Conservation (phyloP, 2,329 filamentous ascomycete species). For the Rutstroemia sydowiana region DNA sequence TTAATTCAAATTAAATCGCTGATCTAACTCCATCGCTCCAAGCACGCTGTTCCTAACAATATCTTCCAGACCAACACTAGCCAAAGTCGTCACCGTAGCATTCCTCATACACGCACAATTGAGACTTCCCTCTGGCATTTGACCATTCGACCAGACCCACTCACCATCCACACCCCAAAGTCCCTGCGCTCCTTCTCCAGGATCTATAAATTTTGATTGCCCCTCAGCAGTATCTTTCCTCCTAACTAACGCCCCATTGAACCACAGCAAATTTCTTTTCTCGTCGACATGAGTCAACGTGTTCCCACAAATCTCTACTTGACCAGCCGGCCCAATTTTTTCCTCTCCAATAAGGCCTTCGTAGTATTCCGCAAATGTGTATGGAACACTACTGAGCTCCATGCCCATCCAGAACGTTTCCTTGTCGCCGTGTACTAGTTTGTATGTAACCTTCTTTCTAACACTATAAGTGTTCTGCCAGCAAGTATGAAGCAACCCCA, state of each 20-base stretch:
- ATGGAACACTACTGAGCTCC: conserved; percentile 33
- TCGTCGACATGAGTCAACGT: conserved; percentile 37
- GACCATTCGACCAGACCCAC: background rate
- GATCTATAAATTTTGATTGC: conserved; percentile 33
- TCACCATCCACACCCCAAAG: background rate
- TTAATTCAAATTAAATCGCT: too few species aligned
- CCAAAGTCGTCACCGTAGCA: too few species aligned
- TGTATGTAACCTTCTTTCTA: conserved; percentile 35
- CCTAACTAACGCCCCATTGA: conserved; percentile 35
- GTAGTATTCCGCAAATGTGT: conserved; percentile 37
- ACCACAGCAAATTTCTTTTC: conserved; percentile 34
- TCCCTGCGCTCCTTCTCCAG: conserved; percentile 33
- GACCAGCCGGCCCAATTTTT: background rate
- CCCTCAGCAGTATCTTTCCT: conserved; percentile 33
- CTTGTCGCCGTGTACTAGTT: conserved; percentile 38
- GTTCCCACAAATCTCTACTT: conserved; percentile 4
- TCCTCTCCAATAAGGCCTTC: conserved; percentile 35
- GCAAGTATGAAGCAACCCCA: conserved; percentile 35
- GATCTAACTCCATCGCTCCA: too few species aligned
- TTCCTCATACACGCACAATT: too few species aligned
- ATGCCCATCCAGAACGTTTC: conserved; percentile 41
- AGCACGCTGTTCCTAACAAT: too few species aligned
- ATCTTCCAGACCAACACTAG: too few species aligned
- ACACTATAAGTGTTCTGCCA: conserved; percentile 39
- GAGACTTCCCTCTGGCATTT: too few species aligned